Conservation (phyloP, 768 basidiomycete genomes). For the Suillus discolor region DNA sequence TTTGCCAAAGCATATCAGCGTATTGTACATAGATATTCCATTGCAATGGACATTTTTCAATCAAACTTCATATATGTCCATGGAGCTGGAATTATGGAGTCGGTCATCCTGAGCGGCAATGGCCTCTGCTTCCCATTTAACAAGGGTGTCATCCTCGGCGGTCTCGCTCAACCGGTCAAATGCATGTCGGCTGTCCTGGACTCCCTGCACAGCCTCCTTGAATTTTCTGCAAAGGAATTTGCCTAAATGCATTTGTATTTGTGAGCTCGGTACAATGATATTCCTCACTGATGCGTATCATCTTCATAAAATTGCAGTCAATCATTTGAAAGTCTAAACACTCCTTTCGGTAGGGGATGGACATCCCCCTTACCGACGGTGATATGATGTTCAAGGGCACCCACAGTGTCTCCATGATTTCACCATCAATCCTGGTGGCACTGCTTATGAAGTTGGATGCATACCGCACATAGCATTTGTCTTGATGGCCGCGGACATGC, state of each 20-base stretch:
- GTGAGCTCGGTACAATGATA: not conserved
- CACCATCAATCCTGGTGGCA: conserved; percentile 12
- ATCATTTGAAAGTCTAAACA: too few species aligned
- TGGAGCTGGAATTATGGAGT: not conserved
- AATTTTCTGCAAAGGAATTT: conserved; percentile 1
- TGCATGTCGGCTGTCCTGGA: not conserved
- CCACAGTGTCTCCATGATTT: conserved; percentile 20
- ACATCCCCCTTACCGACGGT: too few species aligned
- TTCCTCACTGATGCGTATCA: conserved; percentile 15
- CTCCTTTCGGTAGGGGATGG: too few species aligned
- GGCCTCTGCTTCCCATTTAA: not conserved
- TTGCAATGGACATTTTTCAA: conserved; percentile 4
- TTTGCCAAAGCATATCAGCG: not conserved
- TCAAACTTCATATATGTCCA: conserved; percentile 9
- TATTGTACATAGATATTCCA: accelerated
- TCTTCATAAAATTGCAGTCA: conserved; percentile 16
- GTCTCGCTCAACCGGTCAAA: not conserved
- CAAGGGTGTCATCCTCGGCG: not conserved
- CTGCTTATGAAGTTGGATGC: not conserved
- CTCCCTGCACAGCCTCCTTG: not conserved
- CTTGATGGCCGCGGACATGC: not conserved
- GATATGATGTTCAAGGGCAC: too few species aligned
- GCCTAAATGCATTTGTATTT: not conserved
- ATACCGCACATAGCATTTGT: conserved; percentile 6
- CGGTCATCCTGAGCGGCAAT: not conserved